Evolutionary conservation across 768 basidiomycete genomes (phyloP).

Genomic region (Trametes coccinea): DNA sequence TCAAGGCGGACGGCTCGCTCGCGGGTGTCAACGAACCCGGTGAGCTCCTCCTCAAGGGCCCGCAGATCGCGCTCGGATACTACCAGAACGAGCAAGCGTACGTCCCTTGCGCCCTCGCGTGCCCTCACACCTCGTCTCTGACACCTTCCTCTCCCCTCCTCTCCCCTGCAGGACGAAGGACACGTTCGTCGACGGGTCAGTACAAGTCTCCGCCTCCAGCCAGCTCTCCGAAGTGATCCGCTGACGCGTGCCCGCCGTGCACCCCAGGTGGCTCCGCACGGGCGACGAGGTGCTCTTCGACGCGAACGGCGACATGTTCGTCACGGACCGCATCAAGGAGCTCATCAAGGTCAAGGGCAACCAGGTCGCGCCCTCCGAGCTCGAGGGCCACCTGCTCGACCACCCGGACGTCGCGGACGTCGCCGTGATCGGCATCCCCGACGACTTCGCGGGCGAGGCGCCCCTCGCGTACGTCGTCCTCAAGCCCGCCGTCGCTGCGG

Average conservation of each 20-base stretch:
- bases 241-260: not conserved
- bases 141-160: not conserved
- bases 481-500: slow-evolving; percentile 38
- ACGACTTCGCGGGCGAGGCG: slow-evolving; percentile 73
- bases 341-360: slow-evolving; percentile 69
- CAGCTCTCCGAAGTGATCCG: slow-evolving; percentile 17
- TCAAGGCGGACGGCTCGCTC: slow-evolving; percentile 46
- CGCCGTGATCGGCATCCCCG: slow-evolving; percentile 51
- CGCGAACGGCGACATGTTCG: slow-evolving; percentile 56
- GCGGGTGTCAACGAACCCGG: slow-evolving; percentile 45
- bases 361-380: slow-evolving; percentile 44
- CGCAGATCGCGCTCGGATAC: slow-evolving; percentile 41
- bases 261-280: slow-evolving; percentile 58
- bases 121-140: too few relatives aligned
- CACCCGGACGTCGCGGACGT: slow-evolving; percentile 45
- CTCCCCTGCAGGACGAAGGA: slow-evolving; percentile 54
- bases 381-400: slow-evolving; percentile 36
- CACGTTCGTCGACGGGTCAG: slow-evolving; percentile 65
- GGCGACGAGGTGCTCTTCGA: slow-evolving; percentile 65
- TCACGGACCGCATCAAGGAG: slow-evolving; percentile 70
- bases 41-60: slow-evolving; percentile 48
- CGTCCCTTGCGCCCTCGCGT: not conserved
- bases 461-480: slow-evolving; percentile 70
- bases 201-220: slow-evolving; percentile 23
- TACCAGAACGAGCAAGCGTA: slow-evolving; percentile 17